Conservation (phyloP, 495 filamentous ascomycete genomes). For the Podospora australis region DNA sequence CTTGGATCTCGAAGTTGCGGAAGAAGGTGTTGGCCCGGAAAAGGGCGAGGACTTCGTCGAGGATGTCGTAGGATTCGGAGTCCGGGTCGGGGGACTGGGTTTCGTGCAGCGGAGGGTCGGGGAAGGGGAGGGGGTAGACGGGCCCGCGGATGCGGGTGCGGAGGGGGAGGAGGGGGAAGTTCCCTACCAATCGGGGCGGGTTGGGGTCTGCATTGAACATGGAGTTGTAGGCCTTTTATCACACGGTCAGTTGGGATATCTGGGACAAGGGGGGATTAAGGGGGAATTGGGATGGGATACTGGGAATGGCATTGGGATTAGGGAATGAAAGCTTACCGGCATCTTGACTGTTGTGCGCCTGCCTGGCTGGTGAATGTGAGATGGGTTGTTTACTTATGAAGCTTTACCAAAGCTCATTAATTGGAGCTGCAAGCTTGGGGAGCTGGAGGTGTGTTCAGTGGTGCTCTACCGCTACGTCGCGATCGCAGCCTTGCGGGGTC, state of each 20-base stretch:
- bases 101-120: constrained; percentile 58
- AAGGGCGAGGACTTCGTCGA: constrained; percentile 86
- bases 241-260: neutral
- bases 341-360: constrained; percentile 11
- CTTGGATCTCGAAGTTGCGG: constrained; percentile 98
- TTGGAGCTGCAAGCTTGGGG: too few relatives aligned
- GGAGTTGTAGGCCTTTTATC: constrained; percentile 78
- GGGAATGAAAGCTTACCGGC: constrained; percentile 26
- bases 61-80: constrained; percentile 83
- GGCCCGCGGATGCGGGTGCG: constrained; percentile 90
- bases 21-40: constrained; percentile 99
- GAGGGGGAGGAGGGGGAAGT: constrained; percentile 89
- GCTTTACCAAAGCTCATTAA: too few relatives aligned
- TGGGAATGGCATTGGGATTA: neutral
- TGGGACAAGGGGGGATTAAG: neutral
- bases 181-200: constrained; percentile 53
- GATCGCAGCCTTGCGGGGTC: constrained; percentile 29
- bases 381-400: too few relatives aligned
- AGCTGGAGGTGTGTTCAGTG: constrained; percentile 3
- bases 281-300: neutral
- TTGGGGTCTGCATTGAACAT: constrained; percentile 76
- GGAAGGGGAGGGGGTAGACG: constrained; percentile 66
- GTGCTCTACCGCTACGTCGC: constrained; percentile 4
- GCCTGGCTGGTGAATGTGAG: neutral
- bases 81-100: constrained; percentile 71